Conservation (phyloP, 257 asterid genomes). For the Marsdenia floribunda region DNA sequence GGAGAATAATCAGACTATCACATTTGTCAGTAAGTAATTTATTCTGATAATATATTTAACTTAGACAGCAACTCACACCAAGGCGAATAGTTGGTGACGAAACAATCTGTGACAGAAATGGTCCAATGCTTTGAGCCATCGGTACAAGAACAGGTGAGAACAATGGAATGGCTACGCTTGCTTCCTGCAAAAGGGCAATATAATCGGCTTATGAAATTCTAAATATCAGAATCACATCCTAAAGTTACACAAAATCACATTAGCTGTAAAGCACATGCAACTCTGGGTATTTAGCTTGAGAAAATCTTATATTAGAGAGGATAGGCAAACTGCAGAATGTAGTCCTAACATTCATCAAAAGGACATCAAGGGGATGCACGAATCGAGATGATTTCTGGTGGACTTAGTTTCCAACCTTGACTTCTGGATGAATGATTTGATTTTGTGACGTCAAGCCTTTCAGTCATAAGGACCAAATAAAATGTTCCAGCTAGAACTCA, state of each 20-base stretch:
- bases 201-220: not conserved
- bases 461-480: not conserved
- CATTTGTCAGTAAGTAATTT: not conserved
- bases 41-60: not conserved
- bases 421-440: not conserved
- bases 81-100: constrained; percentile 83
- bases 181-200: constrained; percentile 53
- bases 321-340: not conserved
- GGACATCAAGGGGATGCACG: not conserved
- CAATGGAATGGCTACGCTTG: constrained; percentile 78
- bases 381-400: not conserved
- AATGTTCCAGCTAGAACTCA: not conserved
- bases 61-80: constrained; percentile 54
- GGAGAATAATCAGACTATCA: not conserved
- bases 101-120: constrained; percentile 70
- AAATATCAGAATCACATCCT: not conserved
- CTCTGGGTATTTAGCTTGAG: not conserved
- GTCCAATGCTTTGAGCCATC: constrained; percentile 80
- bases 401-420: not conserved
- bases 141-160: constrained; percentile 86
- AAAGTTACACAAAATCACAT: not conserved
- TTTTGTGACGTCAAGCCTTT: not conserved
- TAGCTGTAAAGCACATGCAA: not conserved
- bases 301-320: not conserved
- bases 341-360: not conserved